These are phyloP conservation scores for Mycogone perniciosa DNA, from an alignment of 2,329 filamentous ascomycete species.

Conservation along the genomic window DNA sequence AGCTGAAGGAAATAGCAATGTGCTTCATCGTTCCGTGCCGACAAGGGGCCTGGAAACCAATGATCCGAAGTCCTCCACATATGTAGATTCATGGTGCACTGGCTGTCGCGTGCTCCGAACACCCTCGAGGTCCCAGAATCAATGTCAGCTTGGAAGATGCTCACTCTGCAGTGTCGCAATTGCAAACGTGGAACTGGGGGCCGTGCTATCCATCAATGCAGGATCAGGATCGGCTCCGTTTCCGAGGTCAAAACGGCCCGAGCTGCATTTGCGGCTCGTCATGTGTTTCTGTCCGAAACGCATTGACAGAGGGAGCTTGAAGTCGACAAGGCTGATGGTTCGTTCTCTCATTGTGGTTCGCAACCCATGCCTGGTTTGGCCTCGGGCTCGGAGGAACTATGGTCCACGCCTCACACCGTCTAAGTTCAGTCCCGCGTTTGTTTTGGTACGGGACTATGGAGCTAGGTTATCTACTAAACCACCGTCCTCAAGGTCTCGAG, in stretches of 20 bases:
- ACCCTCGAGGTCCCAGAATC: too few species aligned
- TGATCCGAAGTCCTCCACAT: too few species aligned
- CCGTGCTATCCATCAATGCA: neutral
- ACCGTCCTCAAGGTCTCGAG: neutral
- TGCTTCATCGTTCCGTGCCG: neutral
- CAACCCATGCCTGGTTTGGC: neutral
- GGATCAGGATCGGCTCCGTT: neutral
- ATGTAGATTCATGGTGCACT: too few species aligned
- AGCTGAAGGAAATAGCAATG: neutral
- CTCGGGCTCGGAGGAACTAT: neutral
- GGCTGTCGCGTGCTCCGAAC: too few species aligned
- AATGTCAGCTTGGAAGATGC: neutral
- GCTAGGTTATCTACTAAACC: neutral
- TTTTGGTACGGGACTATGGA: neutral
- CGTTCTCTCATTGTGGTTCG: too few species aligned
- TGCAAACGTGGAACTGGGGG: neutral
- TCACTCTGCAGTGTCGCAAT: too few species aligned
- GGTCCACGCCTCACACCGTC: neutral
- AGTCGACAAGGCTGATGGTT: neutral
- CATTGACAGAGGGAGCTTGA: neutral
- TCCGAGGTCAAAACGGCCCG: neutral
- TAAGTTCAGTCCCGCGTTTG: neutral
- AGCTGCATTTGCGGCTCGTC: slow-evolving; percentile 6
- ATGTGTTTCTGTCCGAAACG: slow-evolving; percentile 4
- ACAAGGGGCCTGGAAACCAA: neutral